A percentile compares a stretch with the other conserved stretches of the same genome.
Evolutionary conservation across 2,329 filamentous ascomycete genomes (phyloP).

Genomic region (Cordyceps javanica): DNA sequence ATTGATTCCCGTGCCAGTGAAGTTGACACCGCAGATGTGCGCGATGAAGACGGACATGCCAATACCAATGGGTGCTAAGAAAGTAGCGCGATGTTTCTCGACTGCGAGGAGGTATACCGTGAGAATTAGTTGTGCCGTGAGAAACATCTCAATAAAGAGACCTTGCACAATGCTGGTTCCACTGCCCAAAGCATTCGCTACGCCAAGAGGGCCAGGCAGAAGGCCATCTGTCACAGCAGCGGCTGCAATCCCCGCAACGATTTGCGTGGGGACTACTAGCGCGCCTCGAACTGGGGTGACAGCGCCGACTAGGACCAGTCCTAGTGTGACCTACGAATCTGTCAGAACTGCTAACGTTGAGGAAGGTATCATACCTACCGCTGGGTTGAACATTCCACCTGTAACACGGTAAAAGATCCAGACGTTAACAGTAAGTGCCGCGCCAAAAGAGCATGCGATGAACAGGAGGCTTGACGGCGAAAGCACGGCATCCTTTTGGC

Average conservation of each 20-base stretch:
- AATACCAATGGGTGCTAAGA: slow-evolving; percentile 64
- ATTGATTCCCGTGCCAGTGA: slow-evolving; percentile 43
- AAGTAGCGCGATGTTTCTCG: slow-evolving; percentile 69
- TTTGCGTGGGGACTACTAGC: slow-evolving; percentile 49
- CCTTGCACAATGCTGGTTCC: slow-evolving; percentile 49
- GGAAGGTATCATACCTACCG: slow-evolving; percentile 32
- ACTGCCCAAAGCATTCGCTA: slow-evolving; percentile 48
- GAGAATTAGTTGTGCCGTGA: slow-evolving; percentile 57
- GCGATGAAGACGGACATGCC: slow-evolving; percentile 63
- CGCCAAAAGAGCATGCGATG: slow-evolving; percentile 44
- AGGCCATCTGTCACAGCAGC: slow-evolving; percentile 51
- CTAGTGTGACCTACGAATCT: slow-evolving; percentile 43
- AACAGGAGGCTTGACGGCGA: slow-evolving; percentile 38
- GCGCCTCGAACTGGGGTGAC: slow-evolving; percentile 46
- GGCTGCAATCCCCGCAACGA: slow-evolving; percentile 53
- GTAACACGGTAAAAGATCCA: slow-evolving; percentile 53
- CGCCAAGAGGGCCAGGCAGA: slow-evolving; percentile 50
- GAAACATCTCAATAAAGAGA: slow-evolving; percentile 61
- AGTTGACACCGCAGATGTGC: slow-evolving; percentile 39
- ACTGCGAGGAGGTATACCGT: slow-evolving; percentile 64
- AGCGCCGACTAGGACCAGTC: slow-evolving; percentile 52
- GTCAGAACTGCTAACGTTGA: background rate
- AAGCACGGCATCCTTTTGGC: slow-evolving; percentile 22
- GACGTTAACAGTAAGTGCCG: slow-evolving; percentile 46
- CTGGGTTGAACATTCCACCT: slow-evolving; percentile 46